Evolutionary conservation across 768 basidiomycete genomes (phyloP), one percentile per base, ranked within the genome.

Genomic region (Arthromyces matolae): DNA sequence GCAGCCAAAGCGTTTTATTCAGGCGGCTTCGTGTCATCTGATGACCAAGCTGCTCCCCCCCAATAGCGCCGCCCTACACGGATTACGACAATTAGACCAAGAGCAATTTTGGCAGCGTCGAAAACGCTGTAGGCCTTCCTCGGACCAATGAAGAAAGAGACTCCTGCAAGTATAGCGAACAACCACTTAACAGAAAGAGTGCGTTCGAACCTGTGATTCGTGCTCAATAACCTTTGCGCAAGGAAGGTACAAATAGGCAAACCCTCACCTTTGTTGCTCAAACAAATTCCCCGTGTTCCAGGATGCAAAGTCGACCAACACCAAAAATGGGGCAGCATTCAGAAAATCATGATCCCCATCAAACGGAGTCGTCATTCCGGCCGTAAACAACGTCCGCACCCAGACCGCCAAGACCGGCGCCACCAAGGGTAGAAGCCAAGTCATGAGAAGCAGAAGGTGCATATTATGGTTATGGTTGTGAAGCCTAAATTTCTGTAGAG

Each of bases 331-430:
- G 1, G 75, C 75, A 20, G 82, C 79, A 38, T 78, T 78, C 35
- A 84, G 55, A 51, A 86, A 77, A 59, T 79, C 78, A 59, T 93
- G 90, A 61, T 94, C 92, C 0, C 87, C 84, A 34, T 83, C 78
- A 63, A 93, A 94, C 2, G 88, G 88, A 5, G 84, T 83, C 7
- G 79, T 84, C 51, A 81, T 77, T 1, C 89, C 88, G 8, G 90
- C 87, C 0, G 88, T 88, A 29, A 80, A 75, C 9, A 95, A 69
- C 31, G 93, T 94, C 41, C 92, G 80, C 2, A 85, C 86, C 94
- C 94, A 97, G 2, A 95, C 92, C 1, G 80, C 84, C 20, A 97
- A 71, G 5, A 86, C 84, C 0, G 90, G 85, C 2, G 82, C 85
- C 5, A 76, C 76, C 46, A 90, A 70, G 1, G 93, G 93, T 0